phyloP scores from a whole-genome alignment of 1,139 yeast species.

The Hyphopichia burtonii region DNA sequence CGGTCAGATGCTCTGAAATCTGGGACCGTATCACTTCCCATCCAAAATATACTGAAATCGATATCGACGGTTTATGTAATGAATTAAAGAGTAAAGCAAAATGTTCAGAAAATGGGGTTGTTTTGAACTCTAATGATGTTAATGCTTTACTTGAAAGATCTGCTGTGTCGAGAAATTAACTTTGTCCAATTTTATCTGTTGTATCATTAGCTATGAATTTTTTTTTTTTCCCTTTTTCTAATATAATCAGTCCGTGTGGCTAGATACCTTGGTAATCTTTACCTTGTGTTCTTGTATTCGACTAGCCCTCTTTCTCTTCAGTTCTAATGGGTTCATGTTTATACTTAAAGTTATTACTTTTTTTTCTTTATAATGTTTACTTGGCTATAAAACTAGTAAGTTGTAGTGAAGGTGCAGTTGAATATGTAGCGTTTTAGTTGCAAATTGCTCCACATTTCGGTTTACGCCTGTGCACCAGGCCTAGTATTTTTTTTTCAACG shows the following conservation, averaged over 20 bases:
- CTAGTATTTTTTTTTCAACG: no score
- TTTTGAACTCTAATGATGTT: conserved; percentile 77
- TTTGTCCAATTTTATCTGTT: no score
- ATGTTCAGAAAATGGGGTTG: conserved; percentile 90
- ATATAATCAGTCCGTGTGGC: background rate
- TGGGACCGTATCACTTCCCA: conserved; percentile 96
- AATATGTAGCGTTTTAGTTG: no score
- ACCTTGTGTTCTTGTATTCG: background rate
- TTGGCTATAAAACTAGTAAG: no score
- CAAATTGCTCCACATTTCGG: no score
- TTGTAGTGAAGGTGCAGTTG: no score
- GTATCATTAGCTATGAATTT: background rate
- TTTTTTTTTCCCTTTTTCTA: background rate
- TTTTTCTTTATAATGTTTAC: no score
- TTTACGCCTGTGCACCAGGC: no score
- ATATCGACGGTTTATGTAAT: conserved; percentile 86
- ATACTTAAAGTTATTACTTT: no score
- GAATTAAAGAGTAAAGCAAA: conserved; percentile 93
- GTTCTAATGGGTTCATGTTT: background rate
- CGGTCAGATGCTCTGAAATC: conserved; percentile 77
- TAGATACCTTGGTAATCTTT: background rate
- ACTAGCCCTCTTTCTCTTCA: background rate
- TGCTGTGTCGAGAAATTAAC: conserved; percentile 12
- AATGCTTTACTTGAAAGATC: conserved; percentile 55
- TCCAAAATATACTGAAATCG: conserved; percentile 89